Percentiles rank a stretch among this genome's conserved stretches.
Conservation (phyloP, 192 early-diverging fungal genomes). For the Mortierella alpina region DNA sequence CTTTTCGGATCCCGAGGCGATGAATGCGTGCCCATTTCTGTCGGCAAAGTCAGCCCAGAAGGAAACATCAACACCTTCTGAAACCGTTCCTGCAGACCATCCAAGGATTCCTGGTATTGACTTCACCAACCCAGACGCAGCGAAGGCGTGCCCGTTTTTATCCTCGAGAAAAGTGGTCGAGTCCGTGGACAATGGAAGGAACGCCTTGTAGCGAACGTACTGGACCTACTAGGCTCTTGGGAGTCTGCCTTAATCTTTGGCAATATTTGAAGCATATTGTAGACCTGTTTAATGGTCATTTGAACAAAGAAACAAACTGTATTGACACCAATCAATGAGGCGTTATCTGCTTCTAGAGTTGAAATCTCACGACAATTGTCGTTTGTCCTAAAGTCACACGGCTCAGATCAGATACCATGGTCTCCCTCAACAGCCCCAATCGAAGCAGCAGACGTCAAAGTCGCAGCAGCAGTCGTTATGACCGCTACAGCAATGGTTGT, state of each 20-base stretch:
- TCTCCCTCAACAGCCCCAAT: background rate
- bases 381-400: no score
- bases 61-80: background rate
- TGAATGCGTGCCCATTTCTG: conserved; percentile 41
- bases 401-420: background rate
- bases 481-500: background rate
- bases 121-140: conserved; percentile 35
- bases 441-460: conserved; percentile 1
- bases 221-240: no score
- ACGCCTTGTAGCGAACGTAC: no score
- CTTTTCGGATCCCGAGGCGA: conserved; percentile 32
- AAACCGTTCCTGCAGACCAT: conserved; percentile 29
- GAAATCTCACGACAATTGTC: no score
- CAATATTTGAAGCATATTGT: background rate
- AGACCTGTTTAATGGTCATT: background rate
- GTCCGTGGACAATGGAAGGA: background rate
- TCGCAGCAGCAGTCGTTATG: background rate
- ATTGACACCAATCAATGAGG: no score
- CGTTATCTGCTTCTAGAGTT: no score
- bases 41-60: conserved; percentile 29
- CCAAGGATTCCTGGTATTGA: conserved; percentile 45
- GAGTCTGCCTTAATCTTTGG: no score
- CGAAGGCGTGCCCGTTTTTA: conserved; percentile 40
- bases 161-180: conserved; percentile 6
- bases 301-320: no score